Percentiles rank a stretch among this genome's conserved stretches.
phyloP scores from a whole-genome alignment of 1,284 basidiomycete species.

The Ustilago tritici region DNA sequence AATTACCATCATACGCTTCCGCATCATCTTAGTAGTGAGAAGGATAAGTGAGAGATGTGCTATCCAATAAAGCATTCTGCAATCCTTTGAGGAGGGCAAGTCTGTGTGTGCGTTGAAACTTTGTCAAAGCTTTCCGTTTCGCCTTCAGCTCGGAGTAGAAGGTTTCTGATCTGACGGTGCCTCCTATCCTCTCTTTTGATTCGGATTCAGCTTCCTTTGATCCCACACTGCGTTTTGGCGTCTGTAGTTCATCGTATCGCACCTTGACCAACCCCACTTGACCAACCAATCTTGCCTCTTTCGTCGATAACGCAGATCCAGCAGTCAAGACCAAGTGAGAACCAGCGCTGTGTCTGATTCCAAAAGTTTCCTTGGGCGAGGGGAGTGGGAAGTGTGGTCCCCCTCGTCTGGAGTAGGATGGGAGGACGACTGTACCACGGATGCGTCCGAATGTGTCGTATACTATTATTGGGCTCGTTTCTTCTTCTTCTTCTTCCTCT shows the following conservation, averaged over 20 bases:
- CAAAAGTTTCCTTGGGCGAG: constrained; percentile 16
- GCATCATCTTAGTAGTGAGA: neutral
- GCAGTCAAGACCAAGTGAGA: neutral
- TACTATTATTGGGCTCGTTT: constrained; percentile 12
- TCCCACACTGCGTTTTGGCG: no score
- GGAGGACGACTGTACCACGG: constrained; percentile 10
- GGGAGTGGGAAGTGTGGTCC: constrained; percentile 29
- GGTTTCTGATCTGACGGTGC: neutral
- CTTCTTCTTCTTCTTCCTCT: constrained; percentile 3
- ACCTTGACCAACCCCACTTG: neutral
- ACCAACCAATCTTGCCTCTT: constrained; percentile 2
- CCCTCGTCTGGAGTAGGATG: constrained; percentile 15
- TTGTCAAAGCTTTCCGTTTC: neutral
- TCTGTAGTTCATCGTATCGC: neutral
- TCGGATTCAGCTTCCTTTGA: no score
- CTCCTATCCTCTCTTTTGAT: no score
- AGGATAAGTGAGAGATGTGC: neutral
- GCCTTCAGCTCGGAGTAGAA: constrained; percentile 7
- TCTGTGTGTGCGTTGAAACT: neutral
- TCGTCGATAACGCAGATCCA: neutral
- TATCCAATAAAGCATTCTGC: constrained; percentile 24
- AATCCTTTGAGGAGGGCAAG: neutral
- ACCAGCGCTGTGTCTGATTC: constrained; percentile 1
- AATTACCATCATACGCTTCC: no score
- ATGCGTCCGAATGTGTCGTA: constrained; percentile 42